phyloP scores from a whole-genome alignment of 2,329 filamentous ascomycete species.

The Ophiostoma sp. region DNA sequence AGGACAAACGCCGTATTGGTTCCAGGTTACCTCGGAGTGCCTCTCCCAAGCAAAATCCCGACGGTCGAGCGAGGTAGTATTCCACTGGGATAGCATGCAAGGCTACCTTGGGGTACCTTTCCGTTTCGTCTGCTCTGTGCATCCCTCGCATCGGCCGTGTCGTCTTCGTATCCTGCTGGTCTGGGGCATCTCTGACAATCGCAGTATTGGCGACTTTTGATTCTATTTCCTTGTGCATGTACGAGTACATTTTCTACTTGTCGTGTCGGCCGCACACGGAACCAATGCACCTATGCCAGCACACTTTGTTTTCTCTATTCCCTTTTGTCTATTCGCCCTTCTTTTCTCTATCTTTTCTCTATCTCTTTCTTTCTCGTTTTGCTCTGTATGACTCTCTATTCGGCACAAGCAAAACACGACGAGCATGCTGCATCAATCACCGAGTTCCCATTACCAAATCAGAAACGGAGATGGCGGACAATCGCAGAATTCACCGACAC shows the following conservation, averaged over 20 bases:
- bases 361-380: not conserved
- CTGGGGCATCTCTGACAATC: not conserved
- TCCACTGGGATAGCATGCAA: constrained; percentile 1
- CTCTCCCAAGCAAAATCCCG: constrained; percentile 7
- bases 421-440: no score
- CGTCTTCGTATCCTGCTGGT: not conserved
- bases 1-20: constrained; percentile 4
- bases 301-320: not conserved
- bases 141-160: not conserved
- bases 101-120: not conserved
- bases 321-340: no score
- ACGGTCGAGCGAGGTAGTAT: not conserved
- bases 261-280: constrained; percentile 3
- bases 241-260: not conserved
- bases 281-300: constrained; percentile 2
- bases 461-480: not conserved
- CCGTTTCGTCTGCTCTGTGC: not conserved
- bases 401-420: not conserved
- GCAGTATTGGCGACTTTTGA: not conserved
- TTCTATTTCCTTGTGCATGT: not conserved
- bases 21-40: constrained; percentile 1
- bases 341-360: not conserved
- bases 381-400: not conserved
- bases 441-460: not conserved
- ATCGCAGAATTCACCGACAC: constrained; percentile 6